These are phyloP conservation scores for Asterochloris erici DNA, from an alignment of 139 green algal species.

Conservation along the genomic window DNA sequence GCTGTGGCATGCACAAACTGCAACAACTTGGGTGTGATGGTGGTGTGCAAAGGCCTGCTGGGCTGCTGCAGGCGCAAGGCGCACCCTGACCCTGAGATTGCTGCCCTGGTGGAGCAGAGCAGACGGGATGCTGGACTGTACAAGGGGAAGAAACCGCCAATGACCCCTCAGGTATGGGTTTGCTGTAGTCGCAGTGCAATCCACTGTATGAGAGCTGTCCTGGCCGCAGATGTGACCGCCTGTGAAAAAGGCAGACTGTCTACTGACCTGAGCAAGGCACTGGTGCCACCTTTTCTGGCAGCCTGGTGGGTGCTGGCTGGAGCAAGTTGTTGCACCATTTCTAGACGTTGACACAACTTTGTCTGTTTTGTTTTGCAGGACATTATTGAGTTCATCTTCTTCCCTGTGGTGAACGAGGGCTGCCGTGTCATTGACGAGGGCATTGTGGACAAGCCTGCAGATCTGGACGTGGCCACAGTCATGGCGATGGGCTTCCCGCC, in stretches of 20 bases:
- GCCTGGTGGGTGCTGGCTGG: too few relatives aligned
- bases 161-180: not conserved
- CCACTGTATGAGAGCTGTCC: not conserved
- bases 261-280: not conserved
- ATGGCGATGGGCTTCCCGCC: conserved; percentile 97
- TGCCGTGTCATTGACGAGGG: conserved; percentile 84
- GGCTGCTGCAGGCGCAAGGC: conserved; percentile 33
- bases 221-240: too few relatives aligned
- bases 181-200: not conserved
- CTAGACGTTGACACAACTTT: not conserved
- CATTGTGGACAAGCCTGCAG: conserved; percentile 93
- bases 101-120: conserved; percentile 50
- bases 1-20: too few relatives aligned
- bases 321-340: conserved; percentile 1
- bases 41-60: not conserved
- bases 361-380: conserved; percentile 47
- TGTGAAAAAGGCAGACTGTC: too few relatives aligned
- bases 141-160: conserved; percentile 23
- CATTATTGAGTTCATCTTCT: conserved; percentile 98
- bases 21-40: too few relatives aligned
- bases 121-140: conserved; percentile 27
- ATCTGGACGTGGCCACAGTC: conserved; percentile 96
- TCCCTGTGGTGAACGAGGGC: conserved; percentile 93
- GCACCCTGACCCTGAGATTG: conserved; percentile 68
- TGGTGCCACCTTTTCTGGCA: not conserved